A percentile compares a stretch with the other conserved stretches of the same genome.
Evolutionary conservation across 495 filamentous ascomycete genomes (phyloP).

Genomic region (Xylaria intraflava): DNA sequence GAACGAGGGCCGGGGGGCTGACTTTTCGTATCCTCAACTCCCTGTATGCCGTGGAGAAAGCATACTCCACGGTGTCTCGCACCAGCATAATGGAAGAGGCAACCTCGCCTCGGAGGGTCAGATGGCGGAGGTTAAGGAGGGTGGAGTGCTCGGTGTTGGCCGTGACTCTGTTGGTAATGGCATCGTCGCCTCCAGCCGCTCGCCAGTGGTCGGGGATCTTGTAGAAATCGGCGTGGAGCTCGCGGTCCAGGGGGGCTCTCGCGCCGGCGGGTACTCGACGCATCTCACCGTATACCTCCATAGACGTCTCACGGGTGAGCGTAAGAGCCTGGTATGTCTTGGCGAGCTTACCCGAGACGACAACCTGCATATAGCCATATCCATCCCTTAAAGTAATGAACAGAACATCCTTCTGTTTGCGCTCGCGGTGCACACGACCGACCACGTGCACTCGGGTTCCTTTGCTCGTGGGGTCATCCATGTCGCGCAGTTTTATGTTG

Average conservation of each 20-base stretch:
- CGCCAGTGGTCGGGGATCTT: slow-evolving; percentile 50
- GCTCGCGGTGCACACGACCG: slow-evolving; percentile 78
- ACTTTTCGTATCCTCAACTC: slow-evolving; percentile 78
- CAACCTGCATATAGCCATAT: slow-evolving; percentile 83
- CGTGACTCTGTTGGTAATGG: slow-evolving; percentile 87
- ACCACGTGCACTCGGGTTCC: slow-evolving; percentile 76
- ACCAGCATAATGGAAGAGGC: slow-evolving; percentile 89
- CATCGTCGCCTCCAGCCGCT: slow-evolving; percentile 79
- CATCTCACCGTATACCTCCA: slow-evolving; percentile 86
- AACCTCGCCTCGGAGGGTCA: slow-evolving; percentile 83
- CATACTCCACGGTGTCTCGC: slow-evolving; percentile 72
- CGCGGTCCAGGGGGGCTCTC: slow-evolving; percentile 78
- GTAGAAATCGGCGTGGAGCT: slow-evolving; percentile 93
- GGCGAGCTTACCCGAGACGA: slow-evolving; percentile 73
- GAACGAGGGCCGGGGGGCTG: slow-evolving; percentile 91
- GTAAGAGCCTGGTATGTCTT: slow-evolving; percentile 90
- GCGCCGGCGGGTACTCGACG: slow-evolving; percentile 70
- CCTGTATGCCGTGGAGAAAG: slow-evolving; percentile 76
- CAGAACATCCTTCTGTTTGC: slow-evolving; percentile 77
- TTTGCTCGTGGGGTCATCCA: slow-evolving; percentile 37
- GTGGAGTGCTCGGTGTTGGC: slow-evolving; percentile 61
- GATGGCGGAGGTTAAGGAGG: slow-evolving; percentile 82
- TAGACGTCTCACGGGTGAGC: slow-evolving; percentile 81
- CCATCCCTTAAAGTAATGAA: slow-evolving; percentile 87
- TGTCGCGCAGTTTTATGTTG: slow-evolving; percentile 6